Conservation (phyloP, 176 grass and related monocot genomes). For the Carex scoparia region DNA sequence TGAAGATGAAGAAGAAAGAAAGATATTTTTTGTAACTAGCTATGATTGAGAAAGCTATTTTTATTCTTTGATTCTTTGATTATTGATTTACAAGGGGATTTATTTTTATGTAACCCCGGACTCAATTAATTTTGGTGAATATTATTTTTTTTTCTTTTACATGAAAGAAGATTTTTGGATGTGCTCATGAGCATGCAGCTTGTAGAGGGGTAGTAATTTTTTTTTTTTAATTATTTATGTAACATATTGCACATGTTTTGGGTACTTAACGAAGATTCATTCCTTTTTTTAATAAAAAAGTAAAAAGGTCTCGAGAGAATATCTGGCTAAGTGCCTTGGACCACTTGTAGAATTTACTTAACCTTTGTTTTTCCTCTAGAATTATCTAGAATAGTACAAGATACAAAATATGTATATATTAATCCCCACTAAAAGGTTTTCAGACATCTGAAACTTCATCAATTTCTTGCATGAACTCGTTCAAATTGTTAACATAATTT, state of each 20-base stretch:
- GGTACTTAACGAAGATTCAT: neutral
- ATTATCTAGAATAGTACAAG: neutral
- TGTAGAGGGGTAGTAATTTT: neutral
- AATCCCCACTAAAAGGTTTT: too few species aligned
- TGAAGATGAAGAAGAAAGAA: neutral
- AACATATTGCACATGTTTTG: neutral
- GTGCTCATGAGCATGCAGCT: too few species aligned
- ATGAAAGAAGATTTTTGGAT: too few species aligned
- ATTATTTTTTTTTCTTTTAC: neutral
- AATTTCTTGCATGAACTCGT: neutral
- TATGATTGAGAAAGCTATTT: neutral
- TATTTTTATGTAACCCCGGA: conserved; percentile 7
- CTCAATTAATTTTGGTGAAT: neutral
- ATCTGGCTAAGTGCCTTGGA: neutral
- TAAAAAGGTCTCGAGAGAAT: too few species aligned
- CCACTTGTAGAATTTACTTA: neutral
- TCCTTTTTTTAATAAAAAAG: neutral
- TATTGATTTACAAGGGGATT: neutral
- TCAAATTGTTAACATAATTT: neutral
- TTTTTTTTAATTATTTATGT: neutral
- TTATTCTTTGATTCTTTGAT: neutral
- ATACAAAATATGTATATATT: neutral
- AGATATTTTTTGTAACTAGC: neutral
- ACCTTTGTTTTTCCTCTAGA: neutral
- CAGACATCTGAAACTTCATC: neutral